Percentiles rank a stretch among this genome's conserved stretches.
Conservation (phyloP, 164 flowering plant species). For the Vitis riparia region DNA sequence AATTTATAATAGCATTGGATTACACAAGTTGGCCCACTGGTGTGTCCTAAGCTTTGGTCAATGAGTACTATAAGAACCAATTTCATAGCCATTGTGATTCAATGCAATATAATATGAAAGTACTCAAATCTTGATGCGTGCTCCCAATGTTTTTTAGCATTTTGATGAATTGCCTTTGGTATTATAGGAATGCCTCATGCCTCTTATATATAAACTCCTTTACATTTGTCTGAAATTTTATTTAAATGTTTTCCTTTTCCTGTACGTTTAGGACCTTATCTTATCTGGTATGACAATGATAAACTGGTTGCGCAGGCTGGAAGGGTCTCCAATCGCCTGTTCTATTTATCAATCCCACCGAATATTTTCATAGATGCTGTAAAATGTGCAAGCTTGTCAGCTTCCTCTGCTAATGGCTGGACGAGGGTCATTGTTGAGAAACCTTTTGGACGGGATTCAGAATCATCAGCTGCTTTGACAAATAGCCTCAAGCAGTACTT, state of each 20-base stretch:
- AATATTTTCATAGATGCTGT: slow-evolving; percentile 89
- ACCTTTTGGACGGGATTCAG: slow-evolving; percentile 94
- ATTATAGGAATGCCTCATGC: no score
- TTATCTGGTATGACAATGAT: neutral
- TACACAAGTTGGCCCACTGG: no score
- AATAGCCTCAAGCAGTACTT: slow-evolving; percentile 71
- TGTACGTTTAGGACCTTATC: neutral
- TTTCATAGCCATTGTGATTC: no score
- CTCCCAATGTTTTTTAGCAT: no score
- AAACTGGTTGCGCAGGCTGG: slow-evolving; percentile 53
- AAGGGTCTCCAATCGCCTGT: slow-evolving; percentile 73
- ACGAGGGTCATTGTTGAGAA: slow-evolving; percentile 97
- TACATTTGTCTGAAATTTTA: no score
- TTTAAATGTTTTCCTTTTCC: neutral
- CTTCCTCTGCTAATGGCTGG: slow-evolving; percentile 90
- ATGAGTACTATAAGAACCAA: no score
- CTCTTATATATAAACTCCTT: no score
- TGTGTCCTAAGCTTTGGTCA: no score
- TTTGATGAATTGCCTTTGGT: no score
- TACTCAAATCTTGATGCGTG: no score
- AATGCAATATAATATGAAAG: no score
- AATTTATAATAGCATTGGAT: no score
- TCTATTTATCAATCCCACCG: slow-evolving; percentile 90
- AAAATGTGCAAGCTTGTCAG: slow-evolving; percentile 72
- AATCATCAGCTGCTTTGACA: slow-evolving; percentile 88